A percentile compares a stretch with the other conserved stretches of the same genome.
phyloP scores from a whole-genome alignment of 306 rosid genomes.

The Glycine latifolia region DNA sequence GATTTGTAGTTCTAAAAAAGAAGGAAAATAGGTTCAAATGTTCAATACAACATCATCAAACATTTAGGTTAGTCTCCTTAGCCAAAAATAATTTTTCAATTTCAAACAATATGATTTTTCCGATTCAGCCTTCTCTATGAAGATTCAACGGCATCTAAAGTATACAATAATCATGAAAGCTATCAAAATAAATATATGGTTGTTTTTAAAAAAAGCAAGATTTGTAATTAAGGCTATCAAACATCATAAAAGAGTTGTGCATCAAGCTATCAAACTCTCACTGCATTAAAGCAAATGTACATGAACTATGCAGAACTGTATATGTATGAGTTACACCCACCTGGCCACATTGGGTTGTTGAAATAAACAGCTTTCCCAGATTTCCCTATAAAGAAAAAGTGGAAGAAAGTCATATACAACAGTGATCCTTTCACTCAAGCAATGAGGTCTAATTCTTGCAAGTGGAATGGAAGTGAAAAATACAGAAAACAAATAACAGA shows the following conservation, averaged over 20 bases:
- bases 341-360: constrained; percentile 99
- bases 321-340: constrained; percentile 50
- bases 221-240: constrained; percentile 1
- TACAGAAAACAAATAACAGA: constrained; percentile 45
- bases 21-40: neutral
- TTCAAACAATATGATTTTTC: neutral
- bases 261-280: neutral
- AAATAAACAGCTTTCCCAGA: constrained; percentile 62
- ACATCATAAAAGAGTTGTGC: constrained; percentile 26
- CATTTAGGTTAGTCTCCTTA: neutral
- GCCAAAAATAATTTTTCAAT: constrained; percentile 7
- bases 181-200: constrained; percentile 14
- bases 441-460: neutral
- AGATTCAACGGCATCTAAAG: neutral
- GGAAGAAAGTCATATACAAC: neutral
- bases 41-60: neutral
- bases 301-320: constrained; percentile 6
- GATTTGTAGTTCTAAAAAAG: neutral
- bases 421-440: neutral
- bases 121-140: neutral
- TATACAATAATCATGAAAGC: constrained; percentile 4
- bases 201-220: neutral
- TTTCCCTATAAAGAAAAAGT: constrained; percentile 58
- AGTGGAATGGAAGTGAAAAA: neutral
- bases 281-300: constrained; percentile 22